Evolutionary conservation across 805 yeast species (phyloP).

Genomic region (Scheffersomyces ergatensis): DNA sequence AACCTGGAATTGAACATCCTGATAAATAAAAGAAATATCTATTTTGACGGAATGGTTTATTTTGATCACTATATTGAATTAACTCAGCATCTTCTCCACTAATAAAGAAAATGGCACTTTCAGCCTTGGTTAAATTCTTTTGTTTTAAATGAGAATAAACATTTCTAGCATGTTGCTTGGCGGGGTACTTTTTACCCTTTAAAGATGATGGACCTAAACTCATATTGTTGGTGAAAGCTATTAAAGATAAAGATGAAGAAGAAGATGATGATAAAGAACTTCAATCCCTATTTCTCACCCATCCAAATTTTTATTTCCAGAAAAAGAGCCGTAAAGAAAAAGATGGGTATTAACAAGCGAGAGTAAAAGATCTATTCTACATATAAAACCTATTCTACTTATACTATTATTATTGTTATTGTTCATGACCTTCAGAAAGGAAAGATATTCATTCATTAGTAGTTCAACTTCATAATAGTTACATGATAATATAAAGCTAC

Average conservation of each 20-base stretch:
- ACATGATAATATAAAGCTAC: too few species aligned
- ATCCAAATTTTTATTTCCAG: too few species aligned
- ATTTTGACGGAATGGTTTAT: conserved; percentile 79
- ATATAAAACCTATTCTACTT: too few species aligned
- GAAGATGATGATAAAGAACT: not conserved
- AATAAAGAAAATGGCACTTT: conserved; percentile 43
- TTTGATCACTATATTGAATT: conserved; percentile 77
- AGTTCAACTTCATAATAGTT: too few species aligned
- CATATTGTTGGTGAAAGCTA: conserved; percentile 6
- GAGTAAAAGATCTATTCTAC: too few species aligned
- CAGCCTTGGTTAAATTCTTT: conserved; percentile 19
- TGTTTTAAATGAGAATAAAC: conserved; percentile 42
- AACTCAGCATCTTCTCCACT: conserved; percentile 59
- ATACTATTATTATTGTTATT: too few species aligned
- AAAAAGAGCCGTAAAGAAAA: too few species aligned
- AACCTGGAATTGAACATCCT: conserved; percentile 81
- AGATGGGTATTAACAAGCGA: too few species aligned
- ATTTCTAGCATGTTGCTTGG: conserved; percentile 67
- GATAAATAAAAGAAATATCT: conserved; percentile 85
- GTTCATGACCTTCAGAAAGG: too few species aligned
- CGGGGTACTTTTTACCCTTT: conserved; percentile 66
- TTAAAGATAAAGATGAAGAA: not conserved
- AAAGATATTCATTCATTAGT: too few species aligned
- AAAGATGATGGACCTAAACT: conserved; percentile 10
- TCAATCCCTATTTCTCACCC: too few species aligned